phyloP scores from a whole-genome alignment of 1,284 basidiomycete species.

The Quambalaria eucalypti region DNA sequence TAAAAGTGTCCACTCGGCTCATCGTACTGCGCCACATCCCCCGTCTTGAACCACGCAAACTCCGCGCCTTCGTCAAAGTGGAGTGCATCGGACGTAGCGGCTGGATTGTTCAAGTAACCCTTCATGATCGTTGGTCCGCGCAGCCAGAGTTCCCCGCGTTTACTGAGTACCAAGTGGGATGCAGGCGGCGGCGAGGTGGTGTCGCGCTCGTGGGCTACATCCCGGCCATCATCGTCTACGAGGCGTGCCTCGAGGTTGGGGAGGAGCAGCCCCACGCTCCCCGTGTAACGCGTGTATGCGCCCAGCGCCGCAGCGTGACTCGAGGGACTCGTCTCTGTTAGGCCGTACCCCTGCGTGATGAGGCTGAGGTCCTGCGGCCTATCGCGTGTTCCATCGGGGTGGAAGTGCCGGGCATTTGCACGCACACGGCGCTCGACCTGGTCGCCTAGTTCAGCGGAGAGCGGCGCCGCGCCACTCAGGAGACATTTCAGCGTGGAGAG shows the following conservation, averaged over 20 bases:
- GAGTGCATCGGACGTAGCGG: slow-evolving; percentile 58
- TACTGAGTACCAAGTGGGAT: slow-evolving; percentile 24
- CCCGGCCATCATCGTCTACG: slow-evolving; percentile 52
- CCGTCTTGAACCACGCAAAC: slow-evolving; percentile 41
- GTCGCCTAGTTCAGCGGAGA: slow-evolving; percentile 59
- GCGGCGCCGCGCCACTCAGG: slow-evolving; percentile 72
- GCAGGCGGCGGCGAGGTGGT: slow-evolving; percentile 44
- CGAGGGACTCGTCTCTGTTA: slow-evolving; percentile 66
- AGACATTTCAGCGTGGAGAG: slow-evolving; percentile 58
- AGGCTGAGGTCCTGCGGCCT: background rate
- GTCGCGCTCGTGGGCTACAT: slow-evolving; percentile 49
- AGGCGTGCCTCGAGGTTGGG: slow-evolving; percentile 71
- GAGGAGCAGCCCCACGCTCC: slow-evolving; percentile 57
- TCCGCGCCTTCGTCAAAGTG: slow-evolving; percentile 46
- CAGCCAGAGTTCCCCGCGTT: slow-evolving; percentile 71
- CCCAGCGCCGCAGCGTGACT: slow-evolving; percentile 44
- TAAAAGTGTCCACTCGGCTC: slow-evolving; percentile 16
- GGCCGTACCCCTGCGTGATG: slow-evolving; percentile 56
- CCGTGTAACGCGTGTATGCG: slow-evolving; percentile 25
- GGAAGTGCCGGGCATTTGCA: background rate
- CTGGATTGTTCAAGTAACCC: slow-evolving; percentile 56
- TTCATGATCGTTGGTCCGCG: slow-evolving; percentile 64
- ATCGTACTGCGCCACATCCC: slow-evolving; percentile 29
- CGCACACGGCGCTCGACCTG: slow-evolving; percentile 55
- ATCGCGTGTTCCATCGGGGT: no score